Evolutionary conservation across 371 early-diverging fungal species (phyloP), one percentile per base, ranked within the genome.

Genomic region (Synchytrium microbalum): DNA sequence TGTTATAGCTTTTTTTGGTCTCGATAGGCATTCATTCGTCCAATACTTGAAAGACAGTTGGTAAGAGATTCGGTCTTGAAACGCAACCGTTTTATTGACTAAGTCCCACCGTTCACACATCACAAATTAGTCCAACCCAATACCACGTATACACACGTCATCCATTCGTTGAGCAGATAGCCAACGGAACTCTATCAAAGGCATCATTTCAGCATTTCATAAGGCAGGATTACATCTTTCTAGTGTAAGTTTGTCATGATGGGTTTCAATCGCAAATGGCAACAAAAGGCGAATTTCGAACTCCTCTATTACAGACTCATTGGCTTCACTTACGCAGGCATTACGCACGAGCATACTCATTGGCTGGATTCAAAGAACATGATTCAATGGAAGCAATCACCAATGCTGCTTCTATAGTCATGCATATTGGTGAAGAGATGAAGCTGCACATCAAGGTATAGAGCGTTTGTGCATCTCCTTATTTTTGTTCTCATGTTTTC

Each of bases 161-260:
- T 68, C 73, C 79, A 10, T 91, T 92, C 79, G 92, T 92, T 0
- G 79, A 69, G 26, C 81, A 83, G 0, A 81, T 90, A 57, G 88
- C 81, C 1, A 84, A 88, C 65, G 92, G 90, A 23, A 86, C 89
- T 0, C 72, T 92, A 56, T 81, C 84, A 24, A 65, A 69, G n/a
- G 83, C 84, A 60, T 77, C 71, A 23, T 92, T 92, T 69, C 77
- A 80, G 25, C 82, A 86, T 68, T 92, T 86, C 68, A 81, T 92
- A 59, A 82, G 85, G 64, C 92, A 92, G 65, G 92, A 92, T 72
- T 91, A 90, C 66, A 71, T 88, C 30, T 91, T 87, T 70, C 66
- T 91, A 59, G 80, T n/a, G n/a, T n/a, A n/a, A n/a, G n/a, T n/a
- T n/a, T n/a, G n/a, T n/a, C n/a, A n/a, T n/a, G n/a, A n/a, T n/a